Evolutionary conservation across 257 asterid species (phyloP).

Genomic region (Linaria vulgaris): DNA sequence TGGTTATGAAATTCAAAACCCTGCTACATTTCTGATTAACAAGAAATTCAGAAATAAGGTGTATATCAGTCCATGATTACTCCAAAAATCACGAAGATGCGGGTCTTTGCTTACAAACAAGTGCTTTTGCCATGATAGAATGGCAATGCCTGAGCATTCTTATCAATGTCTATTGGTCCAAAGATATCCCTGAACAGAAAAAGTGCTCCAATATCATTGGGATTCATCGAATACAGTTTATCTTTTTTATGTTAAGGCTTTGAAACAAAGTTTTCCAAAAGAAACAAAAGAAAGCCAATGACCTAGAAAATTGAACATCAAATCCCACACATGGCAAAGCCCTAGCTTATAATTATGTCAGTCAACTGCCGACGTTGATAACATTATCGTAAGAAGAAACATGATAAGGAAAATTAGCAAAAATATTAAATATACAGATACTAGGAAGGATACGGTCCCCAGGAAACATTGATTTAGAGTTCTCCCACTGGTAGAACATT

Average conservation of each 20-base stretch:
- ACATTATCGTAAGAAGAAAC: not conserved
- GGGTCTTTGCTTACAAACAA: conserved; percentile 66
- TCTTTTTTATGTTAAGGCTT: conserved; percentile 60
- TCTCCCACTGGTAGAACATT: conserved; percentile 58
- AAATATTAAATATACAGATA: conserved; percentile 23
- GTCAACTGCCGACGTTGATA: not conserved
- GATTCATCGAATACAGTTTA: conserved; percentile 60
- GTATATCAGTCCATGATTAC: conserved; percentile 11
- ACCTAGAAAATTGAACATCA: conserved; percentile 17
- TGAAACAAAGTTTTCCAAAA: conserved; percentile 18
- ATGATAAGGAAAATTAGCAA: conserved; percentile 17
- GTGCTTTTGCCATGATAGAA: conserved; percentile 41
- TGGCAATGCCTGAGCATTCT: conserved; percentile 29
- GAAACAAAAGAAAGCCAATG: conserved; percentile 18
- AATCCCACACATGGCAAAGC: not conserved
- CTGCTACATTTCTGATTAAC: too few species aligned
- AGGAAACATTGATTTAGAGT: conserved; percentile 57
- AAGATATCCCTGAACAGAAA: conserved; percentile 62
- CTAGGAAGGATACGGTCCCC: conserved; percentile 74
- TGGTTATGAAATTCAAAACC: not conserved
- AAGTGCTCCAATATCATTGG: conserved; percentile 63
- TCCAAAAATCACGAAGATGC: conserved; percentile 9
- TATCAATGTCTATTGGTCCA: conserved; percentile 38
- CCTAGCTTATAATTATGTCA: not conserved
- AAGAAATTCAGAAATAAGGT: not conserved